A percentile compares a stretch with the other conserved stretches of the same genome.
Evolutionary conservation across 805 yeast species (phyloP).

Genomic region (Cyberlindnera mycetangii): DNA sequence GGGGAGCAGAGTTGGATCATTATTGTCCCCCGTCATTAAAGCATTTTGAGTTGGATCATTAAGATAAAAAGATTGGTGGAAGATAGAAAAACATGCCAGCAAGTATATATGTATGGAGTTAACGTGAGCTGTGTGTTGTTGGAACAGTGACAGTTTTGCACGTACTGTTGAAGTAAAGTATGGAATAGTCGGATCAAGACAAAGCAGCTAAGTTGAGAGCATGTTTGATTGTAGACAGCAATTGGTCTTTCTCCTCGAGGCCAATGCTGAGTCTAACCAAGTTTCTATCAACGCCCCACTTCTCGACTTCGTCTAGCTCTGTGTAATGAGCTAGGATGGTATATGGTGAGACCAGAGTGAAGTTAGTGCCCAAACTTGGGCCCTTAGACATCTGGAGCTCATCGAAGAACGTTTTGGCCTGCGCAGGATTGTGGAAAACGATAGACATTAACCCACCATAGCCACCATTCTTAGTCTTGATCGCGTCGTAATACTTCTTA

Average conservation of each 20-base stretch:
- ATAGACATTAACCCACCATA: constrained; percentile 86
- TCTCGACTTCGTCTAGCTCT: constrained; percentile 74
- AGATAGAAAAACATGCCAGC: constrained; percentile 7
- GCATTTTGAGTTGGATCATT: constrained; percentile 15
- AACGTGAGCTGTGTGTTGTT: constrained; percentile 6
- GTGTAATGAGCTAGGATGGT: constrained; percentile 80
- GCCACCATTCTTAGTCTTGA: constrained; percentile 71
- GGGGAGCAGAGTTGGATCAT: constrained; percentile 16
- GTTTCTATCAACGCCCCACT: constrained; percentile 80
- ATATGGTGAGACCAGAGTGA: constrained; percentile 87
- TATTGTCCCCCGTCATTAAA: constrained; percentile 3
- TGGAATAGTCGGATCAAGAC: constrained; percentile 4
- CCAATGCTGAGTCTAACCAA: constrained; percentile 84
- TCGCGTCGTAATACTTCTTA: constrained; percentile 62
- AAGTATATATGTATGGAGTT: background rate
- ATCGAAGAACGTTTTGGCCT: constrained; percentile 75
- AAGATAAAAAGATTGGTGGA: background rate
- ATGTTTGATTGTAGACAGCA: constrained; percentile 29
- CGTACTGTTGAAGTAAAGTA: constrained; percentile 10
- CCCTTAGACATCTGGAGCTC: constrained; percentile 73
- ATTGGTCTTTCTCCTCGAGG: constrained; percentile 64
- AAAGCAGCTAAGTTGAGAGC: constrained; percentile 25
- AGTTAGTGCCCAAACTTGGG: constrained; percentile 88
- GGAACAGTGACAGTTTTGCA: constrained; percentile 9
- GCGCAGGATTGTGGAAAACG: constrained; percentile 58